Evolutionary conservation across 2,329 filamentous ascomycete species (phyloP), one percentile per base, ranked within the genome.

Genomic region (Sporothrix variecibatus): DNA sequence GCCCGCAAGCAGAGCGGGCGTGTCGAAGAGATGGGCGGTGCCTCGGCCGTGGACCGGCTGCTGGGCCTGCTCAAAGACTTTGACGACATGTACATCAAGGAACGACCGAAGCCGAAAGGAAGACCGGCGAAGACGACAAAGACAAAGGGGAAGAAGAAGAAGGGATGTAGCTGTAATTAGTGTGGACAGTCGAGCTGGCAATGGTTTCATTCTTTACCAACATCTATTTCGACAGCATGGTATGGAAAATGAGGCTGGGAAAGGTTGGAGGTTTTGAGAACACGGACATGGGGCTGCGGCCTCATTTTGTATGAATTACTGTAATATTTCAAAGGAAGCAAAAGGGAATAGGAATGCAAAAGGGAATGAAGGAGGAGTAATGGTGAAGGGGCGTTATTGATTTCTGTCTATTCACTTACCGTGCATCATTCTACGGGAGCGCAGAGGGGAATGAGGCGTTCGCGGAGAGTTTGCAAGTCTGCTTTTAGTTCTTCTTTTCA

Each of bases 1-100:
- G 73, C 67, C 53, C 76, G 77, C 38, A 72, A 75, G 58, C 73
- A 65, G 31, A 73, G 43, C 46, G 73, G 75, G 12, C 73, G 76
- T 17, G 76, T 77, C 23, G 72, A 58, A 0, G 76, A 76, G 58
- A 60, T 78, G 74, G 77, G 77, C 38, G 77, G 77, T 43, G 72
- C 62, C 31, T 73, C 60, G 20, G 75, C 75, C 1, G 75, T 76
- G n/a, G 56, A 64, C 26, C 74, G 73, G 6, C 71, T 78, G n/a
- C 53, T 78, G 71, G 64, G 5, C 11, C 5, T 74, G 71, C 71
- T 78, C 2, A 26, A 56, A 67, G 76, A 75, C 1, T 77, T 77
- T 53, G 76, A 76, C 65, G 75, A 76, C n/a, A 64, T n/a, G 17
- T 71, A 74, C 51, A 38, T 77, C 26, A 73, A 74, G 34, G 51